Evolutionary conservation across 2,329 filamentous ascomycete genomes (phyloP).

Genomic region (Coniochaeta pulveracea): DNA sequence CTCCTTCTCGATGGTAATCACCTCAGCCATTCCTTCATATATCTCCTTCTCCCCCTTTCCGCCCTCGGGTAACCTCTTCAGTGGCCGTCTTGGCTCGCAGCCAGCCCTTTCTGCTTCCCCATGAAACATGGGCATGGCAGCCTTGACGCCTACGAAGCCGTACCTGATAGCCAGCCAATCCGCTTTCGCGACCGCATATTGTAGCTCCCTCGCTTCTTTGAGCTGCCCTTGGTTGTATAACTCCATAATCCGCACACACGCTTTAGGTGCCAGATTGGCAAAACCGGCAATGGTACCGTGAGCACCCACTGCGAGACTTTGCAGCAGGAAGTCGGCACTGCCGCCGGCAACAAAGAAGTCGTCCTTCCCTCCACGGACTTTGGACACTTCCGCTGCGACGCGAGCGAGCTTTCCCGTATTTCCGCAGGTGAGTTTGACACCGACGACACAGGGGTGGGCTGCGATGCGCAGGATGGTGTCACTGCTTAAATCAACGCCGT

Average conservation of each 20-base stretch:
- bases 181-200: conserved; percentile 29
- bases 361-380: conserved; percentile 8
- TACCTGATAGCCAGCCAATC: conserved; percentile 35
- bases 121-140: conserved; percentile 27
- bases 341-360: conserved; percentile 61
- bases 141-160: conserved; percentile 37
- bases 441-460: conserved; percentile 39
- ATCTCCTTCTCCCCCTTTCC: conserved; percentile 24
- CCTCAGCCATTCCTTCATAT: conserved; percentile 17
- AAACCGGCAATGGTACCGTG: conserved; percentile 62
- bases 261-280: conserved; percentile 53
- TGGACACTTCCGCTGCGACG: conserved; percentile 28
- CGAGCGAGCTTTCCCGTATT: conserved; percentile 49
- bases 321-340: conserved; percentile 63
- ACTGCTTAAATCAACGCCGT: conserved; percentile 39
- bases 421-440: conserved; percentile 42
- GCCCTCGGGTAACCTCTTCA: conserved; percentile 19
- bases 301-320: conserved; percentile 58
- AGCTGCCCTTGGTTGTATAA: conserved; percentile 47
- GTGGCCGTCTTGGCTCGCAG: conserved; percentile 27
- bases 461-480: conserved; percentile 35
- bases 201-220: conserved; percentile 49
- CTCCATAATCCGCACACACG: conserved; percentile 49
- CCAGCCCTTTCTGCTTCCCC: conserved; percentile 19
- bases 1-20: conserved; percentile 19